Evolutionary conservation across 2,329 filamentous ascomycete species (phyloP).

Genomic region (Paecilomyces variotii): DNA sequence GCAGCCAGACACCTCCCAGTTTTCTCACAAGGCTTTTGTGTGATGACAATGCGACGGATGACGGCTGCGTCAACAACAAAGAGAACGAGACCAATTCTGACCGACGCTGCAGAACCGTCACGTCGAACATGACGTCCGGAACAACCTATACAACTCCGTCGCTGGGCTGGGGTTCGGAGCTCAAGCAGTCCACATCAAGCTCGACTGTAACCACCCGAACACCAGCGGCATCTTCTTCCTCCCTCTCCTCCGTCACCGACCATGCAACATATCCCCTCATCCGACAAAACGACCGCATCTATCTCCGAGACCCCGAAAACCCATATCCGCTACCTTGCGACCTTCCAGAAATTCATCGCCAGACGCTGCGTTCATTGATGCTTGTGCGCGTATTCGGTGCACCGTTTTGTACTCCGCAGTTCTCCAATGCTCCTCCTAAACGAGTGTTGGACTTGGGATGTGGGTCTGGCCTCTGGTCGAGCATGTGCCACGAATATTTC

Average conservation of each 20-base stretch:
- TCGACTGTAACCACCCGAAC: constrained; percentile 20
- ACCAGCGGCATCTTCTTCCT: constrained; percentile 28
- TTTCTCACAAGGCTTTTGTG: neutral
- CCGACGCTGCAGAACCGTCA: neutral
- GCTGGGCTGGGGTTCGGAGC: constrained; percentile 1
- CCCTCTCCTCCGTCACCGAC: constrained; percentile 26
- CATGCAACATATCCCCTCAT: constrained; percentile 52
- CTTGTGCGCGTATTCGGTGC: constrained; percentile 73
- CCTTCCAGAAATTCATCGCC: constrained; percentile 76
- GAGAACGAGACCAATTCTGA: neutral
- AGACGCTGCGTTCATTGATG: constrained; percentile 75
- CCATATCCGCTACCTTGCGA: constrained; percentile 85
- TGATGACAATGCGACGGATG: neutral
- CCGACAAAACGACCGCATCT: constrained; percentile 70
- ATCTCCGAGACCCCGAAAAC: constrained; percentile 64
- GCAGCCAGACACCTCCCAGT: neutral
- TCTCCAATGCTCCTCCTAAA: constrained; percentile 60
- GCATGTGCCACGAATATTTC: constrained; percentile 76
- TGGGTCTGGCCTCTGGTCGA: constrained; percentile 82
- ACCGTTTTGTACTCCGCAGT: constrained; percentile 64
- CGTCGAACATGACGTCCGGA: neutral
- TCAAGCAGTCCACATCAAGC: constrained; percentile 15
- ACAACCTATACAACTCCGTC: neutral
- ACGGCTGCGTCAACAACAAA: neutral
- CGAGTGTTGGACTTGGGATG: constrained; percentile 82